A percentile compares a stretch with the other conserved stretches of the same genome.
Evolutionary conservation across 306 rosid species (phyloP).

Genomic region (Astragalus glycyphyllos): DNA sequence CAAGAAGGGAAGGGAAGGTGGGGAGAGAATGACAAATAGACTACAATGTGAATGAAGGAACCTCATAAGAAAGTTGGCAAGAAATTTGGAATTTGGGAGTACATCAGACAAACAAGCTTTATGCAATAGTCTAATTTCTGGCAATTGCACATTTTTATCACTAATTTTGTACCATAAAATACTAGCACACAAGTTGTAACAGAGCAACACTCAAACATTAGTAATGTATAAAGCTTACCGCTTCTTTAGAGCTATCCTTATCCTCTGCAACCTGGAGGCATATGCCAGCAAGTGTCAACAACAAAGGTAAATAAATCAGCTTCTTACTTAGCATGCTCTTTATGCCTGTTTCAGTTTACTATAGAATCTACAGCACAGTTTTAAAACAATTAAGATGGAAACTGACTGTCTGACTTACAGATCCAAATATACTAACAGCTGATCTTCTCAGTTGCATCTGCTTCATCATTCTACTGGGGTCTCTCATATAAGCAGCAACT

Average conservation of each 20-base stretch:
- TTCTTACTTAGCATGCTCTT: conserved; percentile 1
- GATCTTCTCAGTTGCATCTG: conserved; percentile 83
- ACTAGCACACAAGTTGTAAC: conserved; percentile 8
- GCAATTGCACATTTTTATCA: conserved; percentile 12
- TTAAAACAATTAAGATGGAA: conserved; percentile 17
- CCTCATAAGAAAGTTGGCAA: conserved; percentile 2
- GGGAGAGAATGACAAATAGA: neutral
- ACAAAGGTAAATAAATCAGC: conserved; percentile 17
- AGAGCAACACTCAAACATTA: conserved; percentile 22
- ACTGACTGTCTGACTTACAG: conserved; percentile 55
- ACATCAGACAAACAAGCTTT: neutral
- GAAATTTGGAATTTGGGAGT: neutral
- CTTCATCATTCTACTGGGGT: conserved; percentile 87
- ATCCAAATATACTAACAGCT: conserved; percentile 63
- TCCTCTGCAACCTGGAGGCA: conserved; percentile 58
- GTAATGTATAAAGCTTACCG: conserved; percentile 45
- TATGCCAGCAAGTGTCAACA: conserved; percentile 36
- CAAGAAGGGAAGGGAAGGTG: neutral
- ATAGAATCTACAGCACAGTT: conserved; percentile 11
- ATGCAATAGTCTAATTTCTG: conserved; percentile 12
- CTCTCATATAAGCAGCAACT: conserved; percentile 88
- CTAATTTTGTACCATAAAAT: conserved; percentile 5
- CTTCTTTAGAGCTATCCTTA: conserved; percentile 38
- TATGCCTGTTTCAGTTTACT: conserved; percentile 10
- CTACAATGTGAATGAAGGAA: conserved; percentile 12